A percentile compares a stretch with the other conserved stretches of the same genome.
Conservation (phyloP, 257 asterid genomes). For the Striga asiatica region DNA sequence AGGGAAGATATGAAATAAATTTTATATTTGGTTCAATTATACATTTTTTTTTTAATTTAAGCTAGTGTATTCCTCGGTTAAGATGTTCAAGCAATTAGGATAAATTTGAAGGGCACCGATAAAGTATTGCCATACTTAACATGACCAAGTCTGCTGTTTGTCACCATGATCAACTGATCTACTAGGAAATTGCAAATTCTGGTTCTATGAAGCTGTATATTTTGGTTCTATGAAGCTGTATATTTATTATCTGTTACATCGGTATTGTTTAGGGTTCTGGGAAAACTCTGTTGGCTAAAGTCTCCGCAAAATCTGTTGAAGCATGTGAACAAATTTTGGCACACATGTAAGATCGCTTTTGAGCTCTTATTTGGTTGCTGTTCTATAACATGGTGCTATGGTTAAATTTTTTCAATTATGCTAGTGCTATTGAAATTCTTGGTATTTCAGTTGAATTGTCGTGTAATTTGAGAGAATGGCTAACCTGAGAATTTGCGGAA, state of each 20-base stretch:
- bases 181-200: not conserved
- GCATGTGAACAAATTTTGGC: slow-evolving; percentile 64
- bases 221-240: not conserved
- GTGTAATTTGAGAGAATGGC: slow-evolving; percentile 13
- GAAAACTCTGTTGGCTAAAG: slow-evolving; percentile 69
- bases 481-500: slow-evolving; percentile 8
- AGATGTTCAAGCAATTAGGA: not conserved
- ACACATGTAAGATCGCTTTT: slow-evolving; percentile 41
- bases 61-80: not conserved
- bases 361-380: slow-evolving; percentile 1
- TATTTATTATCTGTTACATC: slow-evolving; percentile 9
- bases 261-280: slow-evolving; percentile 62
- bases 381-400: slow-evolving; percentile 6
- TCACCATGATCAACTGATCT: slow-evolving; percentile 14
- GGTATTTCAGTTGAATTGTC: not conserved
- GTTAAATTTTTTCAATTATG: slow-evolving; percentile 11
- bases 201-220: not conserved
- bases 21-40: too few species aligned
- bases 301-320: slow-evolving; percentile 66
- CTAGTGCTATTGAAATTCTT: not conserved
- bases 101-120: not conserved
- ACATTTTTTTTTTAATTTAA: not conserved
- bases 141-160: not conserved
- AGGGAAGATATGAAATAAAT: too few species aligned
- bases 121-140: not conserved